Conservation (phyloP, 257 asterid species). For the Euphrasia confusa region DNA sequence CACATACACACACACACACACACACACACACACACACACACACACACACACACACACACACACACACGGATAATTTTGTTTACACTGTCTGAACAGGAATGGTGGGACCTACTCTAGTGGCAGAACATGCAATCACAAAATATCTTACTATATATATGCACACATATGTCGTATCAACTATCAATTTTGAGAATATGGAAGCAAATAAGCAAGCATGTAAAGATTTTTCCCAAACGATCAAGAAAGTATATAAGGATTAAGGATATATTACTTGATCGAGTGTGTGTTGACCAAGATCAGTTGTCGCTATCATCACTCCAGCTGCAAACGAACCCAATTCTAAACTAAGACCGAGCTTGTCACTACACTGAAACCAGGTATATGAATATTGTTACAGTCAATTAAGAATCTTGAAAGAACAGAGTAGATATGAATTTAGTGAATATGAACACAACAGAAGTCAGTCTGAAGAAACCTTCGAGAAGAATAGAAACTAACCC, state of each 20-base stretch:
- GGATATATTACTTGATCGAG: constrained; percentile 71
- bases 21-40: constrained; percentile 9
- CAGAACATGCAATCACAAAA: too few relatives aligned
- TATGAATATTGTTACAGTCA: constrained; percentile 24
- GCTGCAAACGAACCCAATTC: constrained; percentile 99
- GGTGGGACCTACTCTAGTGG: too few relatives aligned
- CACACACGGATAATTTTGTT: too few relatives aligned
- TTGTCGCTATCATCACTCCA: constrained; percentile 97
- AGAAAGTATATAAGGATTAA: not conserved
- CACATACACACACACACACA: not conserved
- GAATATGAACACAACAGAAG: not conserved
- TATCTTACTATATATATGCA: not conserved
- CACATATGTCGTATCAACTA: constrained; percentile 1
- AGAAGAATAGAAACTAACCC: constrained; percentile 61
- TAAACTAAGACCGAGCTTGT: constrained; percentile 96
- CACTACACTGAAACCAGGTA: constrained; percentile 80
- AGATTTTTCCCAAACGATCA: constrained; percentile 6
- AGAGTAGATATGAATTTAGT: not conserved
- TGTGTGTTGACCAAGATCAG: constrained; percentile 96
- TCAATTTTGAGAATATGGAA: not conserved
- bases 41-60: constrained; percentile 12
- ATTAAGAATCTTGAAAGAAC: not conserved
- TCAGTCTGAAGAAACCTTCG: constrained; percentile 3
- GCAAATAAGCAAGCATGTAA: constrained; percentile 15
- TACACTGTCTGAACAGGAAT: too few relatives aligned